Evolutionary conservation across 345 rosid species (phyloP), one percentile per base, ranked within the genome.

Genomic region (Draba incana): DNA sequence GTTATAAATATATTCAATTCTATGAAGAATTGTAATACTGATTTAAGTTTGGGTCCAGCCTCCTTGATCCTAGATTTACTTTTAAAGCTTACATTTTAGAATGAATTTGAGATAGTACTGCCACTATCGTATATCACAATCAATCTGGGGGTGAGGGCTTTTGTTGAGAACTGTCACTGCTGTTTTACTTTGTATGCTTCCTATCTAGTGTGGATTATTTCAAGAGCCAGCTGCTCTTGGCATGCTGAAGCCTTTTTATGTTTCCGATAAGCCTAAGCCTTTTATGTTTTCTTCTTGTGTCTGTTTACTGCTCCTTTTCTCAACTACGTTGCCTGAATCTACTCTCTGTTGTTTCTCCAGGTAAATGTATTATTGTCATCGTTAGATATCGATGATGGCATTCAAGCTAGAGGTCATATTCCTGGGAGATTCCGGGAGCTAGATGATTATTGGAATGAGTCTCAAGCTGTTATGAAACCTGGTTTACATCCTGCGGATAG

Each of bases 381-480:
- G 27, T 82, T 95, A 71, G 99, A 92, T 61, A 95, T 95, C 52
- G 99, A 95, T 46, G 70, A 77, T 70, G 89, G 86, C 73, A 83
- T 75, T 15, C 79, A 78, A 54, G 89, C 83, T 48, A 86, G 82
- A 79, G 89, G 93, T 64, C 87, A 86, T 76, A 28, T 82, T 20
- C 89, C 96, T 59, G 88, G 90, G 78, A 85, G 98, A 80, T 84
- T 79, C 59, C 82, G 69, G 48, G 99, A 95, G 81, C 76, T 95
- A 77, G 99, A 95, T 68, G 90, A 79, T 75, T 85, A 92, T 67
- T 95, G 99, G 99, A 92, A 92, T 72, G 99, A 95, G 83, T 95
- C 98, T 14, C 99, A 92, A 83, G 86, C 88, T 71, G 57, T 80
- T 76, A 35, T 76, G 72, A 81, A 78, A 62, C 85, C 87, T 62